Base-by-base conservation (phyloP, 2,329 filamentous ascomycete genomes). In the Ramularia endophylla region DNA sequence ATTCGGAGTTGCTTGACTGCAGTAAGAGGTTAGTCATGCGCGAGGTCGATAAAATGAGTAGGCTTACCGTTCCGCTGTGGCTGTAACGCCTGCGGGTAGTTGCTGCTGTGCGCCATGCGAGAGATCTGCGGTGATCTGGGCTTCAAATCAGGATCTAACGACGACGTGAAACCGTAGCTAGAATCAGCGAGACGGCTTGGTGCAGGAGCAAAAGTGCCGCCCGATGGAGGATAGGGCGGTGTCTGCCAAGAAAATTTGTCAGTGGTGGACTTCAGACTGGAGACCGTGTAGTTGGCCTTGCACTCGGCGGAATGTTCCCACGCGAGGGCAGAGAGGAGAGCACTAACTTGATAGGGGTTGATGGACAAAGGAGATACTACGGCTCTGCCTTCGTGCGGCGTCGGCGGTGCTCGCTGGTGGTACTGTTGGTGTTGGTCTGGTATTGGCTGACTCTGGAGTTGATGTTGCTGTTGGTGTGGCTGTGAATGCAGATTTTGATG, bases 81-180 rank as follows among this genome's bases (percentile, higher is more conserved):
- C 30, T 51, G 49, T 30, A 62, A 44, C 27, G 40, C 44, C 18
- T 51, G 43, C 27, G 51, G 47, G 34, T 52, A 53, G 36, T 41
- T 48, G 36, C 38, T 48, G 36, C 38, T 48, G 27, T 44, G 52
- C 37, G 52, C 46, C 54, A 58, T 57, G 44, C 47, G 41, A 30
- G 30, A 33, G 19, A 31, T 13, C 15, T 44, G 50, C 9, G 43
- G 27, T n/a, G 35, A 37, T 27, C 18, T 22, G 3, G 35, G 18
- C 47, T 81, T 78, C 48, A 86, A 68, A 13, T 80, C 74, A 50
- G 82, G 81, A 61, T 88, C 83, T 56, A 85, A 77, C 46, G 80
- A 69, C 41, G 73, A 60, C 44, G 71, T 66, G 62, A 80, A 80
- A 39, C 83, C 78, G 34, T 38, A 41, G 38, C 20, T 34, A 7